A percentile compares a stretch with the other conserved stretches of the same genome.
Evolutionary conservation across 768 basidiomycete species (phyloP).

Genomic region (Sarcodon aspratus): DNA sequence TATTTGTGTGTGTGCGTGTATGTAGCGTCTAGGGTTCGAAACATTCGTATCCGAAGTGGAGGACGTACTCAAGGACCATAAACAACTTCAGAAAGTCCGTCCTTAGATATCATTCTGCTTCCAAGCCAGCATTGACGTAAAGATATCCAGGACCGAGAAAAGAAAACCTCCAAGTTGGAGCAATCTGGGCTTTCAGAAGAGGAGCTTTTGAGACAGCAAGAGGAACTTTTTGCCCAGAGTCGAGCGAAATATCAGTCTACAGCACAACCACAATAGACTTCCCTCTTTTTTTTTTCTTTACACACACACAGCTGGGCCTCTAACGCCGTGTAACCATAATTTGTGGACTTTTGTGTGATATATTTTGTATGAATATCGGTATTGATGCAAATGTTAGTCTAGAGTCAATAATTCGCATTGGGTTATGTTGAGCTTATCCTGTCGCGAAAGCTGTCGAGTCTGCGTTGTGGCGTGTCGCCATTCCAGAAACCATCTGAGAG

Average conservation of each 20-base stretch:
- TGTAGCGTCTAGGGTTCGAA: constrained; percentile 85
- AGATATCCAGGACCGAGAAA: constrained; percentile 67
- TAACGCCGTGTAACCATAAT: no score
- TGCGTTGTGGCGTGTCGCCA: constrained; percentile 45
- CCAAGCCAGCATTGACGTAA: not conserved
- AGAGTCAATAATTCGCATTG: not conserved
- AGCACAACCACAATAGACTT: constrained; percentile 28
- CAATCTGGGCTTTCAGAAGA: constrained; percentile 85
- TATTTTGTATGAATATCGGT: no score
- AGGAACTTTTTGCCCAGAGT: constrained; percentile 87
- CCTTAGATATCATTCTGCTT: not conserved
- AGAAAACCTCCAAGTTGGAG: constrained; percentile 85
- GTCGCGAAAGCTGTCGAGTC: constrained; percentile 41
- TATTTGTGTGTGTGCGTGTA: not conserved
- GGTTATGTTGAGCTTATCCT: constrained; percentile 16
- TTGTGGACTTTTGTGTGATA: no score
- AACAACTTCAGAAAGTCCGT: constrained; percentile 85
- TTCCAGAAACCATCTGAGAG: constrained; percentile 48
- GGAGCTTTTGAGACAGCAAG: constrained; percentile 80
- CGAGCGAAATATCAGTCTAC: constrained; percentile 66
- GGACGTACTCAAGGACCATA: constrained; percentile 91
- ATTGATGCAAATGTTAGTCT: no score
- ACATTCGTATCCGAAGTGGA: constrained; percentile 84
- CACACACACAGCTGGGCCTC: no score
- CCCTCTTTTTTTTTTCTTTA: no score